Evolutionary conservation across 352 stramenopile species (phyloP).

Genomic region (Globisporangium cystogenes): DNA sequence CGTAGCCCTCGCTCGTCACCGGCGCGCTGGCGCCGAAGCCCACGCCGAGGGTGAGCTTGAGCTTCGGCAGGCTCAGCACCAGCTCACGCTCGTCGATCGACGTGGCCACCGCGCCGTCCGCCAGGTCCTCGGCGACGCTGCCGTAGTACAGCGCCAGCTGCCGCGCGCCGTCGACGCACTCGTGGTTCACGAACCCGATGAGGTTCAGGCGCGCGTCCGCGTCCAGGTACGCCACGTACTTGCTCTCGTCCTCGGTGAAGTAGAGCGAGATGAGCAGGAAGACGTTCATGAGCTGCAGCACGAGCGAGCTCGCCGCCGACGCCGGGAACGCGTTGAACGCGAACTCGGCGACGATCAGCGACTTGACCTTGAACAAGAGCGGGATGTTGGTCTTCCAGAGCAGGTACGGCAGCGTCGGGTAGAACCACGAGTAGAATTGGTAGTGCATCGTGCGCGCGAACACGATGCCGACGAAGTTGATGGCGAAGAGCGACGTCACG

Average conservation of each 20-base stretch:
- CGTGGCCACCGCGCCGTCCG: constrained; percentile 43
- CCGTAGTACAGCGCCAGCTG: constrained; percentile 80
- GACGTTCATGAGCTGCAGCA: constrained; percentile 91
- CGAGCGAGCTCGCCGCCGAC: constrained; percentile 84
- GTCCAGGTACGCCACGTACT: constrained; percentile 75
- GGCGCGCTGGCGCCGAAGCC: constrained; percentile 76
- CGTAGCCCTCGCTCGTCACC: constrained; percentile 69
- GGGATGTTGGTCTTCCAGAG: constrained; percentile 89
- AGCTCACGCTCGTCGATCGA: constrained; percentile 84
- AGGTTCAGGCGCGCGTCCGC: constrained; percentile 64
- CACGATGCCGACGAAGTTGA: constrained; percentile 96
- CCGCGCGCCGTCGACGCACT: constrained; percentile 68
- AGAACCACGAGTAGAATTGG: constrained; percentile 98
- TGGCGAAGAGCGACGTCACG: constrained; percentile 83
- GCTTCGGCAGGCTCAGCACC: constrained; percentile 65
- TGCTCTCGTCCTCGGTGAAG: constrained; percentile 50
- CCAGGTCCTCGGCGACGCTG: constrained; percentile 73
- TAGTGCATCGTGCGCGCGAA: constrained; percentile 98
- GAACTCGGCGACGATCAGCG: constrained; percentile 76
- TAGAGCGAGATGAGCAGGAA: constrained; percentile 80
- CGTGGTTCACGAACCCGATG: constrained; percentile 68
- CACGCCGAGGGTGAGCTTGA: constrained; percentile 80
- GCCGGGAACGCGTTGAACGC: constrained; percentile 97
- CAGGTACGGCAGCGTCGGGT: constrained; percentile 93
- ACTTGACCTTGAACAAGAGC: constrained; percentile 79